Percentiles rank a stretch among this genome's conserved stretches.
Conservation (phyloP, 495 filamentous ascomycete genomes). For the Aspergillus incahuasiensis region DNA sequence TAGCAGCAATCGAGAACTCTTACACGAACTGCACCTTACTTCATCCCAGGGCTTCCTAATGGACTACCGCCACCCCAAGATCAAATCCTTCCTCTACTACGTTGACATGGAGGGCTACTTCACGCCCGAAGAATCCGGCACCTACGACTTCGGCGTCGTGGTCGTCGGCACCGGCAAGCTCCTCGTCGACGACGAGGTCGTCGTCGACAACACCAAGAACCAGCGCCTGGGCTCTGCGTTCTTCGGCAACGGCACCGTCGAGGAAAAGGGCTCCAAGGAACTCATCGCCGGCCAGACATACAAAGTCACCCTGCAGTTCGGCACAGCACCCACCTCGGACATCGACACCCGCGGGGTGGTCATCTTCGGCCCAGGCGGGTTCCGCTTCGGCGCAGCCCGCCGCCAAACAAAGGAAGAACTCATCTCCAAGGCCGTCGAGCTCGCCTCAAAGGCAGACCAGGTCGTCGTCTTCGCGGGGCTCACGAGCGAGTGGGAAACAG, state of each 20-base stretch:
- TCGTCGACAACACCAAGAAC: slow-evolving; percentile 64
- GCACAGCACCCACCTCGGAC: slow-evolving; percentile 58
- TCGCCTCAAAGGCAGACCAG: slow-evolving; percentile 63
- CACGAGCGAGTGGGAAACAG: slow-evolving; percentile 83
- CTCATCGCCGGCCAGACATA: slow-evolving; percentile 58
- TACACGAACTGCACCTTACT: slow-evolving; percentile 52
- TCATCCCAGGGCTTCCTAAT: slow-evolving; percentile 55
- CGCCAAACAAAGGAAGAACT: slow-evolving; percentile 63
- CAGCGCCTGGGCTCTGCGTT: slow-evolving; percentile 58
- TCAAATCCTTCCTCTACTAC: slow-evolving; percentile 52
- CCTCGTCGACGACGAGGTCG: slow-evolving; percentile 61
- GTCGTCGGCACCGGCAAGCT: slow-evolving; percentile 70
- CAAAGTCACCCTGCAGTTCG: slow-evolving; percentile 58
- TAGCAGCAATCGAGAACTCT: slow-evolving; percentile 37
- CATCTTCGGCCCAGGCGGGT: slow-evolving; percentile 63
- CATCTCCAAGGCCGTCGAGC: slow-evolving; percentile 55
- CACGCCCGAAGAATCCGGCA: slow-evolving; percentile 55
- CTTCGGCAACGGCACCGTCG: slow-evolving; percentile 56
- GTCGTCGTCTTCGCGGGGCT: slow-evolving; percentile 77
- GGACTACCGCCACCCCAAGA: slow-evolving; percentile 58
- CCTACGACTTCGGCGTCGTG: slow-evolving; percentile 72
- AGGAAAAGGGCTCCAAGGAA: slow-evolving; percentile 52
- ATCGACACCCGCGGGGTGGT: slow-evolving; percentile 48
- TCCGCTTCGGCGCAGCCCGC: slow-evolving; percentile 71
- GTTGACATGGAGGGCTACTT: slow-evolving; percentile 58